Conservation (phyloP, 2,329 filamentous ascomycete species). For the Fusarium odoratissimum region DNA sequence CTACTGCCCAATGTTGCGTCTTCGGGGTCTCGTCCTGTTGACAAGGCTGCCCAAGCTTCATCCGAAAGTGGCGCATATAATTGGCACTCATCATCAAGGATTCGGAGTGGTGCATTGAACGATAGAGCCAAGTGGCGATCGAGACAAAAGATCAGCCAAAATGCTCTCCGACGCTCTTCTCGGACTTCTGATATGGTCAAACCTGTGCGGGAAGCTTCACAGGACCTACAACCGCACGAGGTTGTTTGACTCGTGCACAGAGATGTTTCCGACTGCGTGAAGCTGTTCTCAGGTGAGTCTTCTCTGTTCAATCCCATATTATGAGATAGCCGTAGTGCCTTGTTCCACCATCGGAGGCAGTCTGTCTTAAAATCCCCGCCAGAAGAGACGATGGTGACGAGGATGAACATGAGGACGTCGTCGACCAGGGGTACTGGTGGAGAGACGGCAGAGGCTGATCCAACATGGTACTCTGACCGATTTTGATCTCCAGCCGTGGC, state of each 20-base stretch:
- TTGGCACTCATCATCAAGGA: neutral
- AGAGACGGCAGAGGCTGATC: neutral
- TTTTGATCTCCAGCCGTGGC: neutral
- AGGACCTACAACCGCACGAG: neutral
- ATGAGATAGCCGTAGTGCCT: neutral
- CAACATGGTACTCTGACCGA: neutral
- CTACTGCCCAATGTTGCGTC: accelerated
- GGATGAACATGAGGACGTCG: neutral
- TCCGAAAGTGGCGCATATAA: neutral
- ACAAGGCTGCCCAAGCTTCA: neutral
- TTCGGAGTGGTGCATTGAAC: neutral
- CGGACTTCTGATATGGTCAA: neutral
- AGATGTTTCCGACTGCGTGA: neutral
- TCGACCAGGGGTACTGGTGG: neutral
- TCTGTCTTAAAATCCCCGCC: neutral
- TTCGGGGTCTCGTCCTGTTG: accelerated
- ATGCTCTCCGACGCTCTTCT: neutral
- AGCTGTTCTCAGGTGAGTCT: neutral
- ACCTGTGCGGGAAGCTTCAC: neutral
- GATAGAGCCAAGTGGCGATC: conserved; percentile 1
- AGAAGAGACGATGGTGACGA: neutral
- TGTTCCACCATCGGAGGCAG: neutral
- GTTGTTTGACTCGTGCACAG: neutral
- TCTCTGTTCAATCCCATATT: neutral
- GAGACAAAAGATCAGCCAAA: neutral